Conservation (phyloP, 192 early-diverging fungal species). For the Coemansia sp. region DNA sequence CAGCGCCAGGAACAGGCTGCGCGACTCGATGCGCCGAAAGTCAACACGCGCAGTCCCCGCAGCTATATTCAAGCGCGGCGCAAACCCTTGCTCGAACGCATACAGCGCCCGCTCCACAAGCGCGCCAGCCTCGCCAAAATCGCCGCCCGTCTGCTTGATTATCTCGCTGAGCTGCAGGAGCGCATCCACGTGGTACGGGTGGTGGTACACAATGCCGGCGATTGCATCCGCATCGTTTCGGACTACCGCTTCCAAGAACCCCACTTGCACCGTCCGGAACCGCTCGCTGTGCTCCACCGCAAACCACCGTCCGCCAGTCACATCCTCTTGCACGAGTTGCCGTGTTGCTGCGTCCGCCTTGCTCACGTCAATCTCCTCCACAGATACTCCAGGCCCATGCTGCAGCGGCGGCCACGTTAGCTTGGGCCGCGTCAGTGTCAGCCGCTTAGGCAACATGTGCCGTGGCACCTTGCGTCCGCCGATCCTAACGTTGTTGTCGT, state of each 20-base stretch:
- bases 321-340: conserved; percentile 34
- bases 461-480: conserved; percentile 10
- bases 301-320: conserved; percentile 53
- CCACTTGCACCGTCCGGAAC: conserved; percentile 75
- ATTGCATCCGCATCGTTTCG: conserved; percentile 77
- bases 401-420: conserved; percentile 69
- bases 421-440: conserved; percentile 72
- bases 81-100: conserved; percentile 82
- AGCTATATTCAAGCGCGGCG: conserved; percentile 73
- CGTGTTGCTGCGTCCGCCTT: conserved; percentile 53
- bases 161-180: conserved; percentile 86
- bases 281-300: conserved; percentile 68
- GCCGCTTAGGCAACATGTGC: conserved; percentile 15
- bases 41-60: conserved; percentile 66
- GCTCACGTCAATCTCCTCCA: conserved; percentile 52
- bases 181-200: conserved; percentile 90
- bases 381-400: conserved; percentile 45
- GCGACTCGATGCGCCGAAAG: conserved; percentile 77
- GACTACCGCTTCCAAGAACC: conserved; percentile 73
- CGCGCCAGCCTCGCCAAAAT: conserved; percentile 76
- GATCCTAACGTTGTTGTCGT: background rate
- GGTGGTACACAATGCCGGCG: conserved; percentile 63
- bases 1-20: conserved; percentile 80
- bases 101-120: conserved; percentile 89
- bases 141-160: conserved; percentile 78